Base-by-base conservation (phyloP, 805 yeast genomes). In the Scheffersomyces amazonensis region DNA sequence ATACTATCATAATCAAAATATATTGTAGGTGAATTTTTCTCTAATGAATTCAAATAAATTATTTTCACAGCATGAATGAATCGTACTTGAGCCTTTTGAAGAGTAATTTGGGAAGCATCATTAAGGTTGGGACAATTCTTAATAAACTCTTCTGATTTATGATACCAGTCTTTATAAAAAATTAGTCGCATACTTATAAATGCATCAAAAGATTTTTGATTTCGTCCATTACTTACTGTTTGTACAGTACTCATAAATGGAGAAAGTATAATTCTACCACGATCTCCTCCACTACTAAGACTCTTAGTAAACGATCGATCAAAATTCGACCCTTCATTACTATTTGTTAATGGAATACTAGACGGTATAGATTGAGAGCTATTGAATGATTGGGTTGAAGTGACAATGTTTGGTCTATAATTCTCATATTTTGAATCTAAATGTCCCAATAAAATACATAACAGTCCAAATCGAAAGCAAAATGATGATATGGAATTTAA, bases 91-190 rank as follows among this genome's bases (percentile, higher is more conserved):
- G 35, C 11, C 29, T 41, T 34, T 31, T 32, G 34, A 16, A 40
- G 31, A 8, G 32, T 37, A 25, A 27, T 31, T 25, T 27, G 7
- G 5, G 5, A 4, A 5, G 11, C 30, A 13, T 27, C 12, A 7
- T 16, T 13, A 10, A 20, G 31, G 16, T 12, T 20, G n/a, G 41
- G 31, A 16, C 17, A 36, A 31, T 17, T 40, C 19, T 28, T 40
- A 41, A 35, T 31, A 28, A 43, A 44, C 32, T 50, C 48, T 37
- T 46, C 46, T 2, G 51, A 25, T 27, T 52, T 53, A 33, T 49
- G 49, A 33, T 50, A 57, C 71, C 71, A 66, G 43, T 67, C 72
- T 24, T 51, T 52, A 46, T 56, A 65, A 37, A 68, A 62, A 2
- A 64, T 32, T 3, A 63, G 39, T 20, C 65, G 44, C 3, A 52